Conservation (phyloP, 768 basidiomycete genomes). For the Termitomyces sp. region DNA sequence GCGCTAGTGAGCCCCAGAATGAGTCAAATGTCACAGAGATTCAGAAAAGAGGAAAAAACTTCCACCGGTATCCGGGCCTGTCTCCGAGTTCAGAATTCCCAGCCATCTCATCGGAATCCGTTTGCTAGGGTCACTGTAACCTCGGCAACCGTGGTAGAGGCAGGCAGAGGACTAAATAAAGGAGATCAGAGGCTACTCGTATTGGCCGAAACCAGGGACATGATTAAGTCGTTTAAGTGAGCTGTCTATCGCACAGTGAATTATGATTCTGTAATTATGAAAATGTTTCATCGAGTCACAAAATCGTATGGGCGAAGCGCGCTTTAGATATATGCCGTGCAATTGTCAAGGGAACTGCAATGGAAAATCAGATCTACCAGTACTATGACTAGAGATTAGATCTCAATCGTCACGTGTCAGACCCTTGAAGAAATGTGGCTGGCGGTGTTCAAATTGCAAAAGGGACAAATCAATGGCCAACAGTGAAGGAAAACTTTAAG, state of each 20-base stretch:
- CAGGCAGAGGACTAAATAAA: not conserved
- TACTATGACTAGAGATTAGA: no score
- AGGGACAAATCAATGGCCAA: not conserved
- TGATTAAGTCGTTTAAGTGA: not conserved
- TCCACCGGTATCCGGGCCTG: not conserved
- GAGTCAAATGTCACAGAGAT: no score
- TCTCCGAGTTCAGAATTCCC: not conserved
- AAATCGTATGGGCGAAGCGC: not conserved
- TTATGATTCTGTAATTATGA: no score
- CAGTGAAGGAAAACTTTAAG: not conserved
- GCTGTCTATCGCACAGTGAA: no score
- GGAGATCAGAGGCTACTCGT: not conserved
- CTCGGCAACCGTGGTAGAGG: not conserved
- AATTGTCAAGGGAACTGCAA: no score
- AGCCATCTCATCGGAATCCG: not conserved
- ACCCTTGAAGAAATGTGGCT: no score
- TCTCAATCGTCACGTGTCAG: no score
- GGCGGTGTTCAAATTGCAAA: no score
- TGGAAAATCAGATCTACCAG: no score
- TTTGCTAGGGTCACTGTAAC: not conserved
- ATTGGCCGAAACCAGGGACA: not conserved
- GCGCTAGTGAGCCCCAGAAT: not conserved
- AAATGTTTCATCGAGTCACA: not conserved
- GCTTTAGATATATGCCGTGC: not conserved
- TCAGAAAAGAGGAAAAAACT: not conserved